A percentile compares a stretch with the other conserved stretches of the same genome.
phyloP scores from a whole-genome alignment of 75 land plant species.

The Cunninghamia lanceolata region DNA sequence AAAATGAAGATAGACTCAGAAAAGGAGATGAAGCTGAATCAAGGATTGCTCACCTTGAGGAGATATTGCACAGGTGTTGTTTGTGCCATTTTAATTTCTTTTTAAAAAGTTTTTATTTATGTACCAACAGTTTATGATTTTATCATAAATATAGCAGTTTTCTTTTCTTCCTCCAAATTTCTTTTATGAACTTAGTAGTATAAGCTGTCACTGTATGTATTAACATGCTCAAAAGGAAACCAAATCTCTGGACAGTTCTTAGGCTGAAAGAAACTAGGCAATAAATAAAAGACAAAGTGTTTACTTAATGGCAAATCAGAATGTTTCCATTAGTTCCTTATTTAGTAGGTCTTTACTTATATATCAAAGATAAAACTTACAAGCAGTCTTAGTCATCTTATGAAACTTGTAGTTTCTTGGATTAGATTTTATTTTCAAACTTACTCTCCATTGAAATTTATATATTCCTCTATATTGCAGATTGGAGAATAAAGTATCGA shows the following conservation, averaged over 20 bases:
- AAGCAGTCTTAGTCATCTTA: background rate
- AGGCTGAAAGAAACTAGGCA: background rate
- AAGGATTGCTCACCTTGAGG: slow-evolving; percentile 53
- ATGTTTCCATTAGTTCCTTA: background rate
- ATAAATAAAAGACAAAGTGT: background rate
- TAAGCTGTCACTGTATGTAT: background rate
- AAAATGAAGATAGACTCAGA: slow-evolving; percentile 41
- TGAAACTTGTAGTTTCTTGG: background rate
- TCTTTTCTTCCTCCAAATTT: background rate
- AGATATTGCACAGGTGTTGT: slow-evolving; percentile 63
- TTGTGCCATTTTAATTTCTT: background rate
- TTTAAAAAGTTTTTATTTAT: background rate
- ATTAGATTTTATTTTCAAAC: background rate
- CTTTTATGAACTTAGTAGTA: background rate
- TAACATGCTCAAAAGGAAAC: background rate
- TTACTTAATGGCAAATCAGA: background rate
- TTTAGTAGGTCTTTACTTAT: background rate
- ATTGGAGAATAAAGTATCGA: slow-evolving; percentile 78
- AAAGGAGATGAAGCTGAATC: slow-evolving; percentile 65
- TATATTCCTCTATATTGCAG: slow-evolving; percentile 25
- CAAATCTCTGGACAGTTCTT: background rate
- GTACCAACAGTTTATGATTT: background rate
- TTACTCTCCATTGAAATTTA: background rate
- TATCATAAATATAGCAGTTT: background rate
- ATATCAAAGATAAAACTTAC: background rate